Evolutionary conservation across 1,284 basidiomycete genomes (phyloP).

Genomic region (Volvariella volvacea): DNA sequence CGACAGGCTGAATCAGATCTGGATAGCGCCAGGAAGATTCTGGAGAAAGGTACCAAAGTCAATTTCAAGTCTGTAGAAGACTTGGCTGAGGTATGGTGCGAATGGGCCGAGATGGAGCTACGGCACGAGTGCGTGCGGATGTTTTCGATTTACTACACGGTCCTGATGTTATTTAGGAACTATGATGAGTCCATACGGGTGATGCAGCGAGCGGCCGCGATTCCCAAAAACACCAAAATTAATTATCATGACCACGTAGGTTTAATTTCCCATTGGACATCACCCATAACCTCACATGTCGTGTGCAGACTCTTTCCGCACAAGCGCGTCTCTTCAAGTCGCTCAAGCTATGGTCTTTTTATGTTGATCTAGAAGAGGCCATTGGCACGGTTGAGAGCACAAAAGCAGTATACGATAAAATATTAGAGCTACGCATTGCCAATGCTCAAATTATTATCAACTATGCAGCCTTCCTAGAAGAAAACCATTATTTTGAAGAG

Average conservation of each 20-base stretch:
- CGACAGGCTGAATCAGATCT: slow-evolving; percentile 79
- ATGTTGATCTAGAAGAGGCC: slow-evolving; percentile 95
- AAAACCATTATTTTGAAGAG: slow-evolving; percentile 98
- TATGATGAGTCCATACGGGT: slow-evolving; percentile 93
- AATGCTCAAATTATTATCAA: slow-evolving; percentile 98
- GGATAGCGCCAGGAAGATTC: slow-evolving; percentile 82
- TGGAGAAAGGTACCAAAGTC: slow-evolving; percentile 89
- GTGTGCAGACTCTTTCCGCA: slow-evolving; percentile 63
- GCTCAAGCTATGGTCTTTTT: slow-evolving; percentile 98
- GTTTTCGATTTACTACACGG: slow-evolving; percentile 6
- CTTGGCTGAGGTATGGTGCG: slow-evolving; percentile 97
- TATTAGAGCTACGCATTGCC: slow-evolving; percentile 96
- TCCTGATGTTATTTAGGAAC: slow-evolving; percentile 51
- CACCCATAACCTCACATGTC: slow-evolving; percentile 11
- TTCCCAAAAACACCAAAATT: slow-evolving; percentile 86
- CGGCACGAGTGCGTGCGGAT: slow-evolving; percentile 74
- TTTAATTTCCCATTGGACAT: slow-evolving; percentile 9
- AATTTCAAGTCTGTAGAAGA: slow-evolving; percentile 97
- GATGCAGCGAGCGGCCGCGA: slow-evolving; percentile 91
- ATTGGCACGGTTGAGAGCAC: slow-evolving; percentile 90
- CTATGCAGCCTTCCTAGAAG: slow-evolving; percentile 95
- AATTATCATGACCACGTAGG: slow-evolving; percentile 94
- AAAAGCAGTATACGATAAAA: slow-evolving; percentile 94
- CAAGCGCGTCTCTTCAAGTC: slow-evolving; percentile 96
- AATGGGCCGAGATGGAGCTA: slow-evolving; percentile 98